Conservation (phyloP, 78 protist genomes). For the Dictyostelium intermedium region DNA sequence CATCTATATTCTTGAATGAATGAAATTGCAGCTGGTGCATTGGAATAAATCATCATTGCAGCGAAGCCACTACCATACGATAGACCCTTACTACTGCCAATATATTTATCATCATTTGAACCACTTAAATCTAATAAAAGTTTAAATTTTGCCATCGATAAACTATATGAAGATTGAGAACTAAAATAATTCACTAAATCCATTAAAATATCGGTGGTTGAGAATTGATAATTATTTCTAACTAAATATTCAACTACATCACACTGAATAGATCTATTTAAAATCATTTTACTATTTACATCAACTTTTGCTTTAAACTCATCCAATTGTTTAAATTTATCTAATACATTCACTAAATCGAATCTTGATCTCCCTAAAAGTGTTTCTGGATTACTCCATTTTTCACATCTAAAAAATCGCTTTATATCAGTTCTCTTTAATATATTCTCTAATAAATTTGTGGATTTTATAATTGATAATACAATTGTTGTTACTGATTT, state of each 20-base stretch:
- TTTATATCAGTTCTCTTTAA: background rate
- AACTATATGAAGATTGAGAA: background rate
- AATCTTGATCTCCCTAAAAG: background rate
- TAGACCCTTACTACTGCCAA: background rate
- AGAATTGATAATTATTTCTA: background rate
- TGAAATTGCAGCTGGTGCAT: background rate
- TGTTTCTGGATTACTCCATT: background rate
- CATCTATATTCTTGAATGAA: background rate
- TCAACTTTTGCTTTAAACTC: background rate
- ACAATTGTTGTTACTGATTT: background rate
- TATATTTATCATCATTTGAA: background rate
- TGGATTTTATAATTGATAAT: background rate
- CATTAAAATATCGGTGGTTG: background rate
- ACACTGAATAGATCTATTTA: background rate
- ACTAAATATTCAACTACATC: background rate
- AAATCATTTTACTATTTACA: background rate
- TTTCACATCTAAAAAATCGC: background rate
- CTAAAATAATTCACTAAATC: background rate
- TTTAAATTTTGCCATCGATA: background rate
- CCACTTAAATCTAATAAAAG: background rate
- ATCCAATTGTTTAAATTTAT: background rate
- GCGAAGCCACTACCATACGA: background rate
- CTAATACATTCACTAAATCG: background rate
- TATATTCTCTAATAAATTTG: background rate
- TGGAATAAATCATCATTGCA: background rate